Base-by-base conservation (phyloP, 768 basidiomycete genomes). In the Auricularia heimuer region DNA sequence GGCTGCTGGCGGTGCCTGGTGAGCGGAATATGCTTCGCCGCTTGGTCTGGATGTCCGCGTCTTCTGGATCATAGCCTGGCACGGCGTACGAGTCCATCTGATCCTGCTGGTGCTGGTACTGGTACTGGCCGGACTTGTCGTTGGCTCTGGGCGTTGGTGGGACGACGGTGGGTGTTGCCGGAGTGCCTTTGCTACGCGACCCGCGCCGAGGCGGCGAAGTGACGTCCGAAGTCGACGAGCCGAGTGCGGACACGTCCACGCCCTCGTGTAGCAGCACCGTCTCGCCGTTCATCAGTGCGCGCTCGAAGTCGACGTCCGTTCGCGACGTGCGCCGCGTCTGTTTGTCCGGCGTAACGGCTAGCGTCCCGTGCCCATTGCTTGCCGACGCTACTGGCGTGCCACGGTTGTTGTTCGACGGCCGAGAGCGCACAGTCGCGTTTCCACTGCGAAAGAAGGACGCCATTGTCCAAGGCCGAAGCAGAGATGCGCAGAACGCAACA, bases 1-100 rank as follows among this genome's bases (percentile, higher is more conserved):
- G 95, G 72, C 89, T 93, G 70, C 90, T 92, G 39, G 93, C 89
- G 7, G 92, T 95, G 54, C 93, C 94, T 11, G 90, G 82, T 21
- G 90, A 88, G 65, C 94, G 82, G 73, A 94, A 94, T 78, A 97
- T 84, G 67, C 89, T 91, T 62, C 92, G 83, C 56, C 92, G 83
- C 73, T 90, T 90, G 7, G 83, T 84, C 70, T 88, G 85, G 70
- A 84, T 81, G 69, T 88, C 88, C 10, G 75, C 70, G 72, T 89
- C 86, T 67, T 88, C 85, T 42, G 82, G 79, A 74, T 90, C 88
- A 74, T 80, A 81, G 4, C 36, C 63, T 51, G n/a, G 39, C 39
- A 45, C 47, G n/a, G 8, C 11, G 29, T 33, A 21, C 63, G 10
- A 14, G 8, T 42, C 39, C 39, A 39, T 35, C 36, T 29, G 36